A percentile compares a stretch with the other conserved stretches of the same genome.
Evolutionary conservation across 352 stramenopile genomes (phyloP).

Genomic region (Phytopythium montanum): DNA sequence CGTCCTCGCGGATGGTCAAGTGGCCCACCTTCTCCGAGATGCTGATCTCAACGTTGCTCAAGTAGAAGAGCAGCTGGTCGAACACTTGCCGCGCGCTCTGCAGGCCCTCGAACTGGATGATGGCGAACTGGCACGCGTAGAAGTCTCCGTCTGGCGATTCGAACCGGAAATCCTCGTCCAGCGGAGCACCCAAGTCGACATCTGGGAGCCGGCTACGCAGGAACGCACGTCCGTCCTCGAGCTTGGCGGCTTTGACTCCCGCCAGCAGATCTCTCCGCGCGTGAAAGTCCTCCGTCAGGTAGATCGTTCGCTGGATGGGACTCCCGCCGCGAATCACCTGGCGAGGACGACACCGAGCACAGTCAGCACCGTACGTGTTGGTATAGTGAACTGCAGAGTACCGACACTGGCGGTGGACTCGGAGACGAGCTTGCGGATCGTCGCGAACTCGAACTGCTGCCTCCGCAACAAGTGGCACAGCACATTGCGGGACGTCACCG

Average conservation of each 20-base stretch:
- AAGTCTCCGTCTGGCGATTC: slow-evolving; percentile 22
- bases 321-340: slow-evolving; percentile 28
- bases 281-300: slow-evolving; percentile 14
- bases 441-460: slow-evolving; percentile 24
- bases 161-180: slow-evolving; percentile 30
- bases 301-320: slow-evolving; percentile 23
- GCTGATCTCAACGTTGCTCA: slow-evolving; percentile 39
- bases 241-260: slow-evolving; percentile 17
- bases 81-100: slow-evolving; percentile 29
- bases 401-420: slow-evolving; percentile 25
- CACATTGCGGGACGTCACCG: slow-evolving; percentile 16
- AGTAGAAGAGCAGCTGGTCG: slow-evolving; percentile 26
- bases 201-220: slow-evolving; percentile 13
- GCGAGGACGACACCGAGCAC: neutral
- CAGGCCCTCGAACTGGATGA: slow-evolving; percentile 27
- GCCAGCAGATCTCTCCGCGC: slow-evolving; percentile 11
- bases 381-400: neutral
- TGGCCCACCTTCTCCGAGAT: slow-evolving; percentile 33
- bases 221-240: slow-evolving; percentile 17
- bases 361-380: neutral
- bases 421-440: slow-evolving; percentile 24
- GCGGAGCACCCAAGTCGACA: slow-evolving; percentile 18
- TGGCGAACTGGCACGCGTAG: slow-evolving; percentile 23
- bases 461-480: slow-evolving; percentile 21
- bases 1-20: slow-evolving; percentile 37